Percentiles rank a stretch among this genome's conserved stretches.
Conservation (phyloP, 257 asterid species). For the Solanum bulbocastanum region DNA sequence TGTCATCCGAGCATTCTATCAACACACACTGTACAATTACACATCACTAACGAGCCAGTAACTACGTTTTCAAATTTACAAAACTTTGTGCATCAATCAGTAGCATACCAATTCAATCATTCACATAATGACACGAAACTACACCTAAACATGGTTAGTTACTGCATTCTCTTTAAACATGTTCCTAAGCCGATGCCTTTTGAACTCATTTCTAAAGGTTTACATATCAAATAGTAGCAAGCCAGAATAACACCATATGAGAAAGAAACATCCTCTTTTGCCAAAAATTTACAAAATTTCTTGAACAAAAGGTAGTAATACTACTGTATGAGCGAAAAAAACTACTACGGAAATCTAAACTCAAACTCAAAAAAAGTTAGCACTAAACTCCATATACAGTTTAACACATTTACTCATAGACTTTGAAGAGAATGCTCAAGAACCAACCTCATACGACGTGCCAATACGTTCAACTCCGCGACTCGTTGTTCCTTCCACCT, state of each 20-base stretch:
- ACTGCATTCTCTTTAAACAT: not conserved
- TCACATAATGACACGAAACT: not conserved
- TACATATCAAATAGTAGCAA: not conserved
- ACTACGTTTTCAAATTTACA: not conserved
- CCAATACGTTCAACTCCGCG: conserved; percentile 59
- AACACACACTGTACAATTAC: not conserved
- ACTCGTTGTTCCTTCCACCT: conserved; percentile 64
- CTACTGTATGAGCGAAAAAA: not conserved
- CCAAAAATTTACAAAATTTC: not conserved
- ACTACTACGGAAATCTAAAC: not conserved
- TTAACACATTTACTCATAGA: conserved; percentile 20
- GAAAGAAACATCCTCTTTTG: not conserved
- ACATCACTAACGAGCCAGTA: not conserved
- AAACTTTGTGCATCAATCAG: not conserved
- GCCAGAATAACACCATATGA: not conserved
- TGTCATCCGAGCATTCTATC: not conserved
- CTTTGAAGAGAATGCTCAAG: conserved; percentile 46
- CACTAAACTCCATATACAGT: not conserved
- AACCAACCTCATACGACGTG: conserved; percentile 58
- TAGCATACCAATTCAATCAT: not conserved
- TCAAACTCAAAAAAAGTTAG: not conserved
- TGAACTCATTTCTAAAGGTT: not conserved
- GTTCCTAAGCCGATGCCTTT: not conserved
- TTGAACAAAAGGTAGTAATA: not conserved
- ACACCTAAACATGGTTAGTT: not conserved